Evolutionary conservation across 805 yeast genomes (phyloP), one percentile per base, ranked within the genome.

Genomic region (Lachancea meyersii): DNA sequence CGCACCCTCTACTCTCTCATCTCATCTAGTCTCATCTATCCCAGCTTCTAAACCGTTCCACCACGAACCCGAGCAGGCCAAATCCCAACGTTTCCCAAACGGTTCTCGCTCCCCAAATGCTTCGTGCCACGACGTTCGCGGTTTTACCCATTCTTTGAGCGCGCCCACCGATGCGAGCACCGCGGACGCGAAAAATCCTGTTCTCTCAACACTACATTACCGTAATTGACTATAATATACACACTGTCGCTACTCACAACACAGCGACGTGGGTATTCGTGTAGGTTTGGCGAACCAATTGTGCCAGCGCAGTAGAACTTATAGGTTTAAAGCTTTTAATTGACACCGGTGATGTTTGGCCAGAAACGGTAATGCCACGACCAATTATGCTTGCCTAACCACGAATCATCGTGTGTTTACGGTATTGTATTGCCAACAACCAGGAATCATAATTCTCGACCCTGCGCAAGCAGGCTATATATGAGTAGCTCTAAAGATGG

Each of bases 351-450:
- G 16, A 26, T 19, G 40, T 27, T 21, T 37, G 26, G 32, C 41
- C 41, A 8, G 35, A 38, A 27, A 23, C 3, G 41, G 41, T 22
- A 38, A 38, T 30, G 41, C 41, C 41, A 38, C 41, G 41, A 22
- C 17, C 24, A 6, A 18, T 16, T 5, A 19, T 18, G 20, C 9
- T 18, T 27, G 33, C n/a, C n/a, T n/a, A 30, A 14, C 19, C 32
- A 17, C 32, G 32, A n/a, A n/a, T n/a, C n/a, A n/a, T n/a, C n/a
- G n/a, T n/a, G n/a, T n/a, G n/a, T n/a, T n/a, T n/a, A n/a, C n/a
- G n/a, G n/a, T n/a, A n/a, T n/a, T n/a, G n/a, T n/a, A n/a, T n/a
- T n/a, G n/a, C n/a, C n/a, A 5, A 26, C 28, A 26, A 26, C 13
- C 13, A 14, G 13, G 28, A 26, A 13, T 13, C 28, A 11, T 5